Evolutionary conservation across 1,284 basidiomycete genomes (phyloP).

Genomic region (Microbotryum scabiosae): DNA sequence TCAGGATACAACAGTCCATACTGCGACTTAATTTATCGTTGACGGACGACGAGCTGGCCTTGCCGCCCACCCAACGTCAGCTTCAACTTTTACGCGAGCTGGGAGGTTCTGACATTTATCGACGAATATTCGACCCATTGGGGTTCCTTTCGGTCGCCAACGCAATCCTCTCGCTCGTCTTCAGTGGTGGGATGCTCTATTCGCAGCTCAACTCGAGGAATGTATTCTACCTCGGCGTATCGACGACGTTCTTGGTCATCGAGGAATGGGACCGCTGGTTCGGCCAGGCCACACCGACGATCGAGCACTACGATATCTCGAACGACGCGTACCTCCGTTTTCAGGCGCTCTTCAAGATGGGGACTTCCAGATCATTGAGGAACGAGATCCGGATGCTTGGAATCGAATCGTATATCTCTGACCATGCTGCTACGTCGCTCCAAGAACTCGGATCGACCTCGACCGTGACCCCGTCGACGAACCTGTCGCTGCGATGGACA

Average conservation of each 20-base stretch:
- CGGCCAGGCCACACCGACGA: background rate
- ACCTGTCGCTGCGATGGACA: background rate
- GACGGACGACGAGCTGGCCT: background rate
- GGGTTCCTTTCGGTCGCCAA: background rate
- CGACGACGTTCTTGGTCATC: background rate
- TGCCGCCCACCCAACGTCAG: background rate
- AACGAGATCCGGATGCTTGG: slow-evolving; percentile 1
- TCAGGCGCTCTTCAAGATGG: slow-evolving; percentile 4
- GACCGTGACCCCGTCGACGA: background rate
- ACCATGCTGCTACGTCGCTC: background rate
- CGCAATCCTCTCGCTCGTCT: background rate
- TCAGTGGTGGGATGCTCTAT: background rate
- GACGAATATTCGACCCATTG: slow-evolving; percentile 1
- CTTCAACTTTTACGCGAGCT: background rate
- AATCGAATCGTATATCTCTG: background rate
- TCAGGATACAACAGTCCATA: background rate
- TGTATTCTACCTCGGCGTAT: background rate
- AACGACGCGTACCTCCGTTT: slow-evolving; percentile 8
- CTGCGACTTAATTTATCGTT: background rate
- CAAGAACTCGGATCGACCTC: background rate
- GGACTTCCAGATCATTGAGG: background rate
- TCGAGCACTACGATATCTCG: slow-evolving; percentile 1
- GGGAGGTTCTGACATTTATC: background rate
- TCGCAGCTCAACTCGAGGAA: background rate
- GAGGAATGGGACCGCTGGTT: background rate